These are phyloP conservation scores for Ceratobasidium sp. DNA, from an alignment of 1,284 basidiomycete genomes.

Conservation along the genomic window DNA sequence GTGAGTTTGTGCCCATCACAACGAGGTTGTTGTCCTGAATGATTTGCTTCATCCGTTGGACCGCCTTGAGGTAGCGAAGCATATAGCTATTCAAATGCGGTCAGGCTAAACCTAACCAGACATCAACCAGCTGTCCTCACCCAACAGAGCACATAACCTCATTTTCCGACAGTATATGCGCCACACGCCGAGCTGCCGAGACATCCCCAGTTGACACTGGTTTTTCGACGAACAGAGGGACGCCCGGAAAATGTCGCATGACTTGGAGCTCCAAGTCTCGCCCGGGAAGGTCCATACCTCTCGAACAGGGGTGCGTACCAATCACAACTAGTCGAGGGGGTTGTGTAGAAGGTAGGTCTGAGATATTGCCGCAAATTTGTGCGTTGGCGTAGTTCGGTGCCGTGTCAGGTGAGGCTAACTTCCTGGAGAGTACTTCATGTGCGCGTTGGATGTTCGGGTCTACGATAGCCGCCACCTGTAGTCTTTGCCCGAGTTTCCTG, in stretches of 20 bases:
- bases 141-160: slow-evolving; percentile 87
- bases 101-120: slow-evolving; percentile 6
- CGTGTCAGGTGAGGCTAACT: slow-evolving; percentile 88
- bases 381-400: slow-evolving; percentile 94
- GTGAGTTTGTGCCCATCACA: slow-evolving; percentile 97
- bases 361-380: slow-evolving; percentile 82
- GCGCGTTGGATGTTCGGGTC: slow-evolving; percentile 91
- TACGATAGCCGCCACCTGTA: slow-evolving; percentile 94
- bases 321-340: slow-evolving; percentile 77
- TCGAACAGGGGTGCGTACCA: slow-evolving; percentile 92
- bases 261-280: slow-evolving; percentile 91
- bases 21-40: slow-evolving; percentile 93
- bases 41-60: slow-evolving; percentile 97
- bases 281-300: slow-evolving; percentile 78
- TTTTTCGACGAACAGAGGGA: slow-evolving; percentile 94
- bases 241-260: slow-evolving; percentile 86
- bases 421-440: slow-evolving; percentile 82
- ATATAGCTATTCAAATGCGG: slow-evolving; percentile 59
- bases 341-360: slow-evolving; percentile 70
- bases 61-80: slow-evolving; percentile 92
- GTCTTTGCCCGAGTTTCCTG: slow-evolving; percentile 93
- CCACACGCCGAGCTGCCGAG: slow-evolving; percentile 51
- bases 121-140: slow-evolving; percentile 53
- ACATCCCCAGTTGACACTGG: slow-evolving; percentile 86
- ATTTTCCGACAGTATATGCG: slow-evolving; percentile 68